Evolutionary conservation across 495 filamentous ascomycete genomes (phyloP).

Genomic region (Xylaria nigripes): DNA sequence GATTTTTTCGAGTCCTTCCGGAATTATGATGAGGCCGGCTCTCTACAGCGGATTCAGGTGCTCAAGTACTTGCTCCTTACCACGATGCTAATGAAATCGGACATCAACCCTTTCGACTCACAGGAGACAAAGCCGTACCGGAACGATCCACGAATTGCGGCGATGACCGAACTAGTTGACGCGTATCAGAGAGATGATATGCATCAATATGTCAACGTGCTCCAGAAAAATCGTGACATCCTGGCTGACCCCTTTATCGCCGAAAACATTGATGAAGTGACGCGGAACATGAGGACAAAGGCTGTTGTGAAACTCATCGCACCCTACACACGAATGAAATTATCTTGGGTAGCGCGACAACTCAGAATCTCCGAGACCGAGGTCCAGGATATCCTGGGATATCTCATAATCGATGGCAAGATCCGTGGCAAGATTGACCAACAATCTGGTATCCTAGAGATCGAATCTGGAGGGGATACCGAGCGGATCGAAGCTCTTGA

Average conservation of each 20-base stretch:
- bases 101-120: slow-evolving; percentile 98
- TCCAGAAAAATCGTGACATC: slow-evolving; percentile 83
- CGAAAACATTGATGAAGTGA: slow-evolving; percentile 98
- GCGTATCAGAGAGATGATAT: slow-evolving; percentile 96
- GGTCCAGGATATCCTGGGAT: slow-evolving; percentile 87
- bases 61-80: slow-evolving; percentile 94
- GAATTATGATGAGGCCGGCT: slow-evolving; percentile 97
- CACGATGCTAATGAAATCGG: slow-evolving; percentile 98
- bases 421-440: slow-evolving; percentile 87
- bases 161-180: slow-evolving; percentile 95
- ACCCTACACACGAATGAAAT: slow-evolving; percentile 85
- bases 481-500: slow-evolving; percentile 66
- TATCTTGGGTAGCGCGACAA: slow-evolving; percentile 75
- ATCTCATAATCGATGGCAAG: slow-evolving; percentile 82
- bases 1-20: slow-evolving; percentile 99
- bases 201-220: slow-evolving; percentile 75
- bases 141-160: slow-evolving; percentile 85
- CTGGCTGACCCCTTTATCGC: slow-evolving; percentile 92
- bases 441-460: slow-evolving; percentile 69
- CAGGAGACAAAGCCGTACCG: slow-evolving; percentile 99
- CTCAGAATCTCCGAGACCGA: slow-evolving; percentile 77
- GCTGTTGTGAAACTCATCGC: slow-evolving; percentile 89
- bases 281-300: slow-evolving; percentile 95
- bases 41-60: slow-evolving; percentile 90
- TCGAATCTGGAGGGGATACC: slow-evolving; percentile 64